phyloP scores from a whole-genome alignment of 73 alveolate genomes.

The Paramecium sexaurelia region DNA sequence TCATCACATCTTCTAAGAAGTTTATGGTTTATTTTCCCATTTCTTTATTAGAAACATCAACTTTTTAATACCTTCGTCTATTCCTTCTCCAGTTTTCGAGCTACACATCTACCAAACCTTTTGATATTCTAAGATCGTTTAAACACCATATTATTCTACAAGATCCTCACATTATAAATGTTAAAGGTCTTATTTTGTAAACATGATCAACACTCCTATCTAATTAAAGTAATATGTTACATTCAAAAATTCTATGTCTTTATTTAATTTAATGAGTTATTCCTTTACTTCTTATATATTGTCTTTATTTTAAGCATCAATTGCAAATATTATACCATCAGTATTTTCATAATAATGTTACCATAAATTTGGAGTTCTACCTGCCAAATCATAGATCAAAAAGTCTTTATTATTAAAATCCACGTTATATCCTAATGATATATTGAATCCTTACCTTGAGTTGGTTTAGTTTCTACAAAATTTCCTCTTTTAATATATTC shows the following conservation, averaged over 20 bases:
- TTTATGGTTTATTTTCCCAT: no score
- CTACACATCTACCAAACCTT: constrained; percentile 65
- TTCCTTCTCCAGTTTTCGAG: constrained; percentile 75
- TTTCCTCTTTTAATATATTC: constrained; percentile 70
- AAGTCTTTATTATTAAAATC: constrained; percentile 34
- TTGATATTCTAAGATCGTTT: neutral
- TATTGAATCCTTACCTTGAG: constrained; percentile 82
- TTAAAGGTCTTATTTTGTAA: constrained; percentile 44
- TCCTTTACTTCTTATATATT: constrained; percentile 84
- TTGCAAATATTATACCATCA: constrained; percentile 90
- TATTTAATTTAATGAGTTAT: constrained; percentile 69
- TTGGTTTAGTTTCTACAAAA: constrained; percentile 76
- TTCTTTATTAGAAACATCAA: no score
- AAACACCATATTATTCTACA: constrained; percentile 34
- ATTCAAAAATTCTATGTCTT: neutral
- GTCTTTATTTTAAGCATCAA: constrained; percentile 84
- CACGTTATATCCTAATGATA: constrained; percentile 42
- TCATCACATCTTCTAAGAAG: neutral
- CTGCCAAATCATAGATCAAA: constrained; percentile 93
- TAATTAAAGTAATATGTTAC: neutral
- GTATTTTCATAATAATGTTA: constrained; percentile 84
- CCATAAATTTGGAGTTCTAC: constrained; percentile 82
- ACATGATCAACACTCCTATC: constrained; percentile 5
- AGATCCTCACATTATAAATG: neutral
- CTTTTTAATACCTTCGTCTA: constrained; percentile 68